Evolutionary conservation across 805 yeast genomes (phyloP), one percentile per base, ranked within the genome.

Genomic region (Lipomyces chichibuensis): DNA sequence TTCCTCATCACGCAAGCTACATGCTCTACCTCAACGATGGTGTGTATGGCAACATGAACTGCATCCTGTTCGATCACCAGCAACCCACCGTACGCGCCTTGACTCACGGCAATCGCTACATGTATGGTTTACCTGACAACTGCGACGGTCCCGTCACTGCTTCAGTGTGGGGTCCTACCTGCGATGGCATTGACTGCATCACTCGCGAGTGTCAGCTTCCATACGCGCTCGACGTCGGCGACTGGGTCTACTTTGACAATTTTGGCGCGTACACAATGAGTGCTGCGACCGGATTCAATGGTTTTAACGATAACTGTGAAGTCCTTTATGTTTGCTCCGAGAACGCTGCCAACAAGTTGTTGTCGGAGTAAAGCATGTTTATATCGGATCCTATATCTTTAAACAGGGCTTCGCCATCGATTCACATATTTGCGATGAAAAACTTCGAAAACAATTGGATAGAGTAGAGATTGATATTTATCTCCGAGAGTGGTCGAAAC

Each of bases 121-220:
- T 78, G 67, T 69, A 64, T 52, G 69, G 66, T 32, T 57, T 54
- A 27, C 64, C 64, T 13, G 72, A 69, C 56, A 69, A 69, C 52
- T 63, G 71, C 60, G 20, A 54, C 35, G 71, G 71, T 1, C 67
- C 72, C 11, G 67, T 72, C 76, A 77, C 60, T 2, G 70, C 74
- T 62, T 90, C 97, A 2, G 84, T 95, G 67, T 94, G 99, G 99
- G 99, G 99, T 5, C 99, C 98, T 57, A 94, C 98, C 23, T 94
- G 99, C 80, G 99, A 94, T 79, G 98, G 98, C 2, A 82, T 94
- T 70, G 99, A 94, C 78, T 89, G 96, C 77, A 86, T 94, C 65
- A 77, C 89, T 23, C 77, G 81, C 58, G 81, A 80, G 49, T 80
- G 86, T 67, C 73, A 72, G 46, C 81, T 94, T 74, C 82, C 87